Conservation (phyloP, 2,329 filamentous ascomycete species). For the Hymenoscyphus infarciens region DNA sequence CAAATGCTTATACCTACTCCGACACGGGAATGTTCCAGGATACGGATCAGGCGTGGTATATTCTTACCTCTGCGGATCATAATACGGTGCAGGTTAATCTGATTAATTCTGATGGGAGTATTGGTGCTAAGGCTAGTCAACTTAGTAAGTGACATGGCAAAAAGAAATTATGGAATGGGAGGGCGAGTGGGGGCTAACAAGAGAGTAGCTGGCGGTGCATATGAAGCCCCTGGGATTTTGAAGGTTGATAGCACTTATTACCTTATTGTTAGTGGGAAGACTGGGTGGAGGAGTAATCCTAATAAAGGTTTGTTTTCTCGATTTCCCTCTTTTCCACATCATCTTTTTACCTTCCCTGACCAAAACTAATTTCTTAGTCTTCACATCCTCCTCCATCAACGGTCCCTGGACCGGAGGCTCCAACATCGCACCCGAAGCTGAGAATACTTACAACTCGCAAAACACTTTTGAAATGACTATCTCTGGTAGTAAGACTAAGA, state of each 20-base stretch:
- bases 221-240: conserved; percentile 38
- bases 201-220: conserved; percentile 29
- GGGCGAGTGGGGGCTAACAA: not conserved
- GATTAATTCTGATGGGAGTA: conserved; percentile 38
- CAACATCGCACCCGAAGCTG: conserved; percentile 36
- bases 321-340: not conserved
- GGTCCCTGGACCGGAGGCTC: conserved; percentile 36
- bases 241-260: conserved; percentile 37
- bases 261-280: conserved; percentile 39
- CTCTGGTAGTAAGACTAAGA: conserved; percentile 34
- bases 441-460: conserved; percentile 39
- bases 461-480: conserved; percentile 39
- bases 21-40: conserved; percentile 42
- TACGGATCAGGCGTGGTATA: conserved; percentile 35
- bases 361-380: conserved; percentile 17
- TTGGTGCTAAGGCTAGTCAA: conserved; percentile 34
- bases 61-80: conserved; percentile 41
- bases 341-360: not conserved
- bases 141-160: conserved; percentile 24
- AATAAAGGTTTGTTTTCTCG: conserved; percentile 31
- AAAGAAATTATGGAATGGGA: too few species aligned
- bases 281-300: conserved; percentile 37
- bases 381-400: conserved; percentile 34
- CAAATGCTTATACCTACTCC: conserved; percentile 39
- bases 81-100: conserved; percentile 41